Evolutionary conservation across 306 rosid species (phyloP), one percentile per base, ranked within the genome.

Genomic region (Datisca glomerata): DNA sequence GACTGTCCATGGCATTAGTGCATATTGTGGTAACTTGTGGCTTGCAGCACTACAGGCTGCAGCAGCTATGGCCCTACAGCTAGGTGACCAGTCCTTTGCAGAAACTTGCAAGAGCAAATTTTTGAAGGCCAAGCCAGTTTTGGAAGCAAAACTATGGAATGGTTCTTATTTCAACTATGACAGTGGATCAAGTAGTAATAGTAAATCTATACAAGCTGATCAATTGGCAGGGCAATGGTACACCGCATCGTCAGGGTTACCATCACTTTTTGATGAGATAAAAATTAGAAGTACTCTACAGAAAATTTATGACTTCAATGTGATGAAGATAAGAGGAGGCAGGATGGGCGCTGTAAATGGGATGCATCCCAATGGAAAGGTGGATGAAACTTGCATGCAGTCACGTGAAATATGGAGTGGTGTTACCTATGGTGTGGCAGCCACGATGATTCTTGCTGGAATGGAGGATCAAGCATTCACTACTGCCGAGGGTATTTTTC

Each of bases 171-270:
- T 89, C 53, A 89, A 84, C 67, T 89, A 89, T 56, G 98, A 89
- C 63, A 74, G 93, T 25, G 93, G 98, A 25, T 77, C 93, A 21
- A 84, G 93, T 54, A 38, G 91, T 53, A 83, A 89, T 54, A 84
- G 98, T 68, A 72, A 69, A 67, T 89, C 98, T 51, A 89, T 89
- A 55, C 95, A 89, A 67, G 93, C 98, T 2, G 98, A 89, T 75
- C 98, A 89, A 57, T 63, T 89, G 46, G 93, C 95, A 9, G 98
- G 98, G 69, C 98, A 89, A 61, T 89, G 98, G 98, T 89, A 89
- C 59, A 84, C 95, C 7, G 93, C 95, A 51, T 77, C 95, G 58
- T 80, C 95, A 6, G 95, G 98, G 31, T 59, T 89, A 51, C 74
- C 91, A 53, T 46, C 98, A 7, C 78, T 84, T 62, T 83, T 84